Evolutionary conservation across 192 early-diverging fungal genomes (phyloP).

Genomic region (Backusella luteola): DNA sequence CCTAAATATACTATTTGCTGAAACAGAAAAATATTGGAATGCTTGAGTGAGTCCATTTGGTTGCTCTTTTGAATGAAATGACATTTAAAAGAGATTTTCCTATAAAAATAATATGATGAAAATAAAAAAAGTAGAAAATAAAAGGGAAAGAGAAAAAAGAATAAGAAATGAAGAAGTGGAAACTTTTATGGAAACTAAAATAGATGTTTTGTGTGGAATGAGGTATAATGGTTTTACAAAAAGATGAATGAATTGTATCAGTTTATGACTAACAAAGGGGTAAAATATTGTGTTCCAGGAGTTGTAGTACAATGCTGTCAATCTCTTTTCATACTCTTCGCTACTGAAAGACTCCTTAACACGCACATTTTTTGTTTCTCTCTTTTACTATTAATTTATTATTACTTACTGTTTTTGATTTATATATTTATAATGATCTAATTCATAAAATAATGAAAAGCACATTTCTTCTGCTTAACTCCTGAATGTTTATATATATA

Average conservation of each 20-base stretch:
- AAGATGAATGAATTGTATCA: neutral
- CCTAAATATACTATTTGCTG: conserved; percentile 10
- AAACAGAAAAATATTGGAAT: conserved; percentile 1
- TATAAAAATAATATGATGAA: neutral
- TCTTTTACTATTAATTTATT: neutral
- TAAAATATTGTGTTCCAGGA: neutral
- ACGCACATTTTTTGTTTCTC: neutral
- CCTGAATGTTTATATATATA: neutral
- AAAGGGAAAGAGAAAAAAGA: neutral
- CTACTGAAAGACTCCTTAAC: neutral
- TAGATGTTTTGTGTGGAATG: neutral
- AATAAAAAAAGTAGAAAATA: neutral
- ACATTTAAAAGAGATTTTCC: neutral
- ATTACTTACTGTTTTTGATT: neutral
- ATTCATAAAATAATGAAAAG: neutral
- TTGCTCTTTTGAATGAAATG: neutral
- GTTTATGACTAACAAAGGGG: neutral
- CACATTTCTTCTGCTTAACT: neutral
- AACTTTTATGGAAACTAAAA: neutral
- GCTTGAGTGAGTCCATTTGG: neutral
- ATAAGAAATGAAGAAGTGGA: neutral
- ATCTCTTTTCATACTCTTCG: neutral
- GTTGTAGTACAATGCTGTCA: conserved; percentile 4
- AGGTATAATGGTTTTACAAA: neutral
- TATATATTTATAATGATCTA: neutral